These are phyloP conservation scores for Phialophora expanda DNA, from an alignment of 2,329 filamentous ascomycete genomes.

Conservation along the genomic window DNA sequence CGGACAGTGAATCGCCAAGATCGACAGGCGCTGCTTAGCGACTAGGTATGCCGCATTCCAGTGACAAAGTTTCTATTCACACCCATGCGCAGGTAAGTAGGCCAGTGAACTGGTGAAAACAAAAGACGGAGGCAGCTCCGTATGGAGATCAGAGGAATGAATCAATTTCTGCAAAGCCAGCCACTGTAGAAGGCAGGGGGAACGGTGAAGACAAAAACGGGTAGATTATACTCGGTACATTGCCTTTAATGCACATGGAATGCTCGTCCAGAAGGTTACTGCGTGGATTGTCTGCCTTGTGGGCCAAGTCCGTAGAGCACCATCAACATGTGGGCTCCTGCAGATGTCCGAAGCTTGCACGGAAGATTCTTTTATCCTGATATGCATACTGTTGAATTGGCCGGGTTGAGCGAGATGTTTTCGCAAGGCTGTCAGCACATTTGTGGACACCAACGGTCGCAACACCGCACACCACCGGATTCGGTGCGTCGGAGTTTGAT, in stretches of 20 bases:
- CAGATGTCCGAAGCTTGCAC: neutral
- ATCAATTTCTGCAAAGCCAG: no score
- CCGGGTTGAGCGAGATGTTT: neutral
- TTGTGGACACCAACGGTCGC: neutral
- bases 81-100: neutral
- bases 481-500: neutral
- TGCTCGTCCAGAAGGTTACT: neutral
- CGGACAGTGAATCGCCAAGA: neutral
- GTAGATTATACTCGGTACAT: neutral
- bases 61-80: neutral
- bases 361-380: neutral
- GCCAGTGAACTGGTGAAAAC: neutral
- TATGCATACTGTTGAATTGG: neutral
- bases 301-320: neutral
- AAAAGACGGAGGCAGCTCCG: neutral
- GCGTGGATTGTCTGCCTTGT: neutral
- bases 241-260: neutral
- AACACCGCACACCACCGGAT: neutral
- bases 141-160: neutral
- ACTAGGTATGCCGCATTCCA: neutral
- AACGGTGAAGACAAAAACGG: neutral
- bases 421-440: neutral
- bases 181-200: no score
- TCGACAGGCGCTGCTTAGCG: neutral
- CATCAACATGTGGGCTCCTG: neutral